Percentiles rank a stretch among this genome's conserved stretches.
Conservation (phyloP, 192 early-diverging fungal genomes). For the Nowakowskiella sp. region DNA sequence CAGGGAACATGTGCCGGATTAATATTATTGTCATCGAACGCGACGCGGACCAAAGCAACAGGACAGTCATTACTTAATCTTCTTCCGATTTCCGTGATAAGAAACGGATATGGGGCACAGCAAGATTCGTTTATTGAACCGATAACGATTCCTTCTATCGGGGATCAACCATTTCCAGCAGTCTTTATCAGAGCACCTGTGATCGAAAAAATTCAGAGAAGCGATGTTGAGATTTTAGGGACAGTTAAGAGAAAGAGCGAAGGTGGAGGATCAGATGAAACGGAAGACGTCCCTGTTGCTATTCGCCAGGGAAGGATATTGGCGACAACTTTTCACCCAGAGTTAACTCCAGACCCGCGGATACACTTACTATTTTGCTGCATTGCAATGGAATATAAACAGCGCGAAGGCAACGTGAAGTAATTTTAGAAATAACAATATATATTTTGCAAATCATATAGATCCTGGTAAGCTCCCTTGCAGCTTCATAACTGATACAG, state of each 20-base stretch:
- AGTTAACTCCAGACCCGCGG: slow-evolving; percentile 87
- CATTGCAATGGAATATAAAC: too few relatives aligned
- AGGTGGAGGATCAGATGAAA: slow-evolving; percentile 43
- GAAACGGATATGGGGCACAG: slow-evolving; percentile 94
- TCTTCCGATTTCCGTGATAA: slow-evolving; percentile 71
- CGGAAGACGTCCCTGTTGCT: slow-evolving; percentile 68
- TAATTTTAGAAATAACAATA: too few relatives aligned
- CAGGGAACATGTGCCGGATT: slow-evolving; percentile 93
- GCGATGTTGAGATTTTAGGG: slow-evolving; percentile 71
- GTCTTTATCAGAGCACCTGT: slow-evolving; percentile 97
- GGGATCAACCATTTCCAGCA: slow-evolving; percentile 36
- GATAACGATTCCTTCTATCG: slow-evolving; percentile 50
- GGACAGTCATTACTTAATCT: slow-evolving; percentile 82
- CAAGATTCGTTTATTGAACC: slow-evolving; percentile 79
- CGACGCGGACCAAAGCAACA: slow-evolving; percentile 67
- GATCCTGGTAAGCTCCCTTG: too few relatives aligned
- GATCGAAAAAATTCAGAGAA: slow-evolving; percentile 61
- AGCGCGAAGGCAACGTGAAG: too few relatives aligned
- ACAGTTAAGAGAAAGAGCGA: slow-evolving; percentile 44
- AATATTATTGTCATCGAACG: slow-evolving; percentile 78
- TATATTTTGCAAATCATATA: too few relatives aligned
- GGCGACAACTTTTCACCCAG: slow-evolving; percentile 93
- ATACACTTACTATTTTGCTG: too few relatives aligned
- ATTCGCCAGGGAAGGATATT: slow-evolving; percentile 80
- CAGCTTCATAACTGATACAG: too few relatives aligned